A percentile compares a stretch with the other conserved stretches of the same genome.
Conservation (phyloP, 73 alveolate genomes). For the Stentor coeruleus region DNA sequence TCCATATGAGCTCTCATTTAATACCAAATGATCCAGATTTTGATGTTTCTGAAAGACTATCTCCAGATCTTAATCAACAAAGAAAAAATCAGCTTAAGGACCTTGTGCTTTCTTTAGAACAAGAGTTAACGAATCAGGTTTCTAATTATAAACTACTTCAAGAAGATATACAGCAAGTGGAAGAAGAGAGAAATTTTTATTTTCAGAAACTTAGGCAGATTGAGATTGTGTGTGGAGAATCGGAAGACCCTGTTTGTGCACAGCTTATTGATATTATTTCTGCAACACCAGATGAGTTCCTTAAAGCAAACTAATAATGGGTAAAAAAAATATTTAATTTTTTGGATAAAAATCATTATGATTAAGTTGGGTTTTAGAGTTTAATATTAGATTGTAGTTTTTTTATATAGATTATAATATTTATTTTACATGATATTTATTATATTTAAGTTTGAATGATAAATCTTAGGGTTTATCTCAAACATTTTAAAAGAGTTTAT, state of each 20-base stretch:
- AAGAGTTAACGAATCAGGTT: slow-evolving; percentile 53
- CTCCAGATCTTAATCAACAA: slow-evolving; percentile 39
- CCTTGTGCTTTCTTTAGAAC: slow-evolving; percentile 53
- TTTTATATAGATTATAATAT: too few relatives aligned
- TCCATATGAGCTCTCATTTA: slow-evolving; percentile 51
- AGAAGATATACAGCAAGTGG: slow-evolving; percentile 60
- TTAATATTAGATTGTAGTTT: too few relatives aligned
- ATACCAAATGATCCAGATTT: slow-evolving; percentile 36
- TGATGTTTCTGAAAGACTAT: not conserved
- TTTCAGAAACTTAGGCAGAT: slow-evolving; percentile 51
- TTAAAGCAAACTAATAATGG: slow-evolving; percentile 6
- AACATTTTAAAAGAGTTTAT: too few relatives aligned
- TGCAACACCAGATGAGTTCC: slow-evolving; percentile 59
- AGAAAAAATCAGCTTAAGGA: slow-evolving; percentile 53
- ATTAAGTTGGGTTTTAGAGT: too few relatives aligned
- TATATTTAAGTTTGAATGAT: too few relatives aligned
- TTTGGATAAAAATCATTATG: too few relatives aligned
- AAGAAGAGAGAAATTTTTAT: slow-evolving; percentile 69
- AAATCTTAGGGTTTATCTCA: too few relatives aligned
- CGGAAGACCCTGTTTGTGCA: slow-evolving; percentile 34
- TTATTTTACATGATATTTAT: too few relatives aligned
- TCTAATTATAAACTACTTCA: slow-evolving; percentile 56
- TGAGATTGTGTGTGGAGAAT: slow-evolving; percentile 46
- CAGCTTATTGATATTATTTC: slow-evolving; percentile 45
- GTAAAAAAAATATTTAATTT: too few relatives aligned